A percentile compares a stretch with the other conserved stretches of the same genome.
phyloP scores from a whole-genome alignment of 2,329 filamentous ascomycete genomes.

The Byssoonygena ceratinophila region DNA sequence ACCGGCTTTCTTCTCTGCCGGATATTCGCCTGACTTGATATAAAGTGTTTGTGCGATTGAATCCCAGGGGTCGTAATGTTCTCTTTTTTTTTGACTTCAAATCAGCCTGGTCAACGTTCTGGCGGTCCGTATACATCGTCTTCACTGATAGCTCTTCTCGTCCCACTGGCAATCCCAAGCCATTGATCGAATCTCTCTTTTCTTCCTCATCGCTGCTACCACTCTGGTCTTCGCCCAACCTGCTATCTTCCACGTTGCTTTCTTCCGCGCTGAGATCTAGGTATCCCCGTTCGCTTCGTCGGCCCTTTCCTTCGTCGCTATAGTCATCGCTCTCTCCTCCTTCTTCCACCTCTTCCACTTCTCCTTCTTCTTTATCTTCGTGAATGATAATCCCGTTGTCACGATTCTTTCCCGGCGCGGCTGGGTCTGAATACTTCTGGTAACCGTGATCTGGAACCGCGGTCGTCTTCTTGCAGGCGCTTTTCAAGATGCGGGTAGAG shows the following conservation, averaged over 20 bases:
- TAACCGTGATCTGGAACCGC: not conserved
- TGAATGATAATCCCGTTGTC: not conserved
- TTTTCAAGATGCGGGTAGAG: not conserved
- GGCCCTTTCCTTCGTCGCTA: not conserved
- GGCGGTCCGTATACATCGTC: not conserved
- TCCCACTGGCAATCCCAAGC: not conserved
- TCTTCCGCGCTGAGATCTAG: slow-evolving; percentile 8
- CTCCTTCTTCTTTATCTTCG: not conserved
- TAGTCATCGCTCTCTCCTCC: no score
- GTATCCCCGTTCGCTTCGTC: not conserved
- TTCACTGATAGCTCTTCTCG: not conserved
- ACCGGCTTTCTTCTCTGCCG: slow-evolving; percentile 19
- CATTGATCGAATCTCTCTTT: not conserved
- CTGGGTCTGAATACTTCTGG: not conserved
- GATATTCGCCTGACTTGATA: slow-evolving; percentile 23
- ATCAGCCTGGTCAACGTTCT: not conserved
- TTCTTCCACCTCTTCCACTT: not conserved
- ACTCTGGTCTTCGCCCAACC: not conserved
- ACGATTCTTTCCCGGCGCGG: not conserved
- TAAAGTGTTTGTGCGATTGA: slow-evolving; percentile 28
- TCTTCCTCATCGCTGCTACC: not conserved
- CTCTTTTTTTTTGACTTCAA: slow-evolving; percentile 18
- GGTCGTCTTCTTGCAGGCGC: not conserved
- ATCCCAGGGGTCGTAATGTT: slow-evolving; percentile 21
- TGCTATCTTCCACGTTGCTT: slow-evolving; percentile 1